Evolutionary conservation across 2,329 filamentous ascomycete genomes (phyloP).

Genomic region (Arthrobotrys megalospora): DNA sequence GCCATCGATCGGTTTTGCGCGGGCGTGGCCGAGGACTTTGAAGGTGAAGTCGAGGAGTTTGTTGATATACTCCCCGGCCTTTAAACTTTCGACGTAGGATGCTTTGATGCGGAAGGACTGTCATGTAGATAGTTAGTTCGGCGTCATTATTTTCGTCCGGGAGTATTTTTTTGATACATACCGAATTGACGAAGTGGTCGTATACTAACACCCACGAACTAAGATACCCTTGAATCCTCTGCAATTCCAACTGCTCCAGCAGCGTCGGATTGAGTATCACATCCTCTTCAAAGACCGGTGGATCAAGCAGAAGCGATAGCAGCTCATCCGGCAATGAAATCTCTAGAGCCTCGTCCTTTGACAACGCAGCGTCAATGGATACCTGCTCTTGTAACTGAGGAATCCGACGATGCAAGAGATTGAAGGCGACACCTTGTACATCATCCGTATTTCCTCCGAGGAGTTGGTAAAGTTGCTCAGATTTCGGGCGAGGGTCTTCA

Average conservation of each 20-base stretch:
- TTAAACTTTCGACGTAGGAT: constrained; percentile 84
- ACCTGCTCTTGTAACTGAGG: constrained; percentile 84
- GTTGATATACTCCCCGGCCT: constrained; percentile 78
- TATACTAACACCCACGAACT: constrained; percentile 92
- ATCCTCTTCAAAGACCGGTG: constrained; percentile 71
- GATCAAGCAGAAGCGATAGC: constrained; percentile 85
- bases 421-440: constrained; percentile 85
- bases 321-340: constrained; percentile 86
- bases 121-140: background rate
- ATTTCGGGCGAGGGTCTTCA: constrained; percentile 47
- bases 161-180: constrained; percentile 65
- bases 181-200: constrained; percentile 82
- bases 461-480: constrained; percentile 73
- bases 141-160: constrained; percentile 63
- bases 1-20: constrained; percentile 78
- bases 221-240: constrained; percentile 82
- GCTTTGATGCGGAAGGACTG: constrained; percentile 84
- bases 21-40: constrained; percentile 84
- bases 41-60: constrained; percentile 84
- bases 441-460: constrained; percentile 81
- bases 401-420: constrained; percentile 83
- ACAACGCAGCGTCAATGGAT: constrained; percentile 79
- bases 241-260: constrained; percentile 77
- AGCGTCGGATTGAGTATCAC: constrained; percentile 74
- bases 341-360: constrained; percentile 68